These are phyloP conservation scores for Chalciporus sphaerocephalus DNA, from an alignment of 768 basidiomycete genomes.

Conservation along the genomic window DNA sequence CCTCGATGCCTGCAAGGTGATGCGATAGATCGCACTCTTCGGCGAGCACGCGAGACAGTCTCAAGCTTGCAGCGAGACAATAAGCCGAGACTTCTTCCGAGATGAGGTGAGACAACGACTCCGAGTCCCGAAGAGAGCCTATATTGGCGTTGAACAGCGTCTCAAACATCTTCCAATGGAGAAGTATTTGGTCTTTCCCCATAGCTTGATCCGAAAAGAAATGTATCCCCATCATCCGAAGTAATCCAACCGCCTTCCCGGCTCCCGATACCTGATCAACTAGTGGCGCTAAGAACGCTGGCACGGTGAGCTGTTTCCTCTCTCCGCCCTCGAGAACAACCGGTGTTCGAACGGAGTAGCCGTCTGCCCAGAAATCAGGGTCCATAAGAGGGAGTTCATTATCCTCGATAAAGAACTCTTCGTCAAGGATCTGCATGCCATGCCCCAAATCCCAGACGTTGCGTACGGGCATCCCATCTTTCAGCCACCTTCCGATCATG, in stretches of 20 bases:
- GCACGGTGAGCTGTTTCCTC: constrained; percentile 36
- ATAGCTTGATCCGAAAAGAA: constrained; percentile 13
- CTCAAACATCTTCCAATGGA: constrained; percentile 42
- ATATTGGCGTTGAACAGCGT: constrained; percentile 34
- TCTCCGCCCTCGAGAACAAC: constrained; percentile 24
- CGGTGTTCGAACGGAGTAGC: constrained; percentile 53
- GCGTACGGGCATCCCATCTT: constrained; percentile 61
- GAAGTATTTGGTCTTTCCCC: constrained; percentile 27
- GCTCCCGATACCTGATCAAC: constrained; percentile 57
- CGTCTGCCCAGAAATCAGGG: constrained; percentile 78
- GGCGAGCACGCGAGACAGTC: constrained; percentile 53
- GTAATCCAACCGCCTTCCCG: constrained; percentile 74
- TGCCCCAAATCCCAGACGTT: constrained; percentile 28
- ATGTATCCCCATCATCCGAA: constrained; percentile 48
- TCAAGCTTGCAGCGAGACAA: constrained; percentile 48
- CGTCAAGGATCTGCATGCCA: constrained; percentile 39
- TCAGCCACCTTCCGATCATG: constrained; percentile 69
- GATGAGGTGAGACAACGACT: constrained; percentile 57
- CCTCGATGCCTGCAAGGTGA: constrained; percentile 63
- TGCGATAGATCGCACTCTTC: constrained; percentile 63
- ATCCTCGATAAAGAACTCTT: constrained; percentile 79
- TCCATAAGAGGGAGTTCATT: constrained; percentile 61
- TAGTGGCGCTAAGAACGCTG: constrained; percentile 58
- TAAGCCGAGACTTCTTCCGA: constrained; percentile 58
- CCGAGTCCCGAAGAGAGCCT: constrained; percentile 46